phyloP scores from a whole-genome alignment of 1,284 basidiomycete genomes.

The Kwoniella shivajii region DNA sequence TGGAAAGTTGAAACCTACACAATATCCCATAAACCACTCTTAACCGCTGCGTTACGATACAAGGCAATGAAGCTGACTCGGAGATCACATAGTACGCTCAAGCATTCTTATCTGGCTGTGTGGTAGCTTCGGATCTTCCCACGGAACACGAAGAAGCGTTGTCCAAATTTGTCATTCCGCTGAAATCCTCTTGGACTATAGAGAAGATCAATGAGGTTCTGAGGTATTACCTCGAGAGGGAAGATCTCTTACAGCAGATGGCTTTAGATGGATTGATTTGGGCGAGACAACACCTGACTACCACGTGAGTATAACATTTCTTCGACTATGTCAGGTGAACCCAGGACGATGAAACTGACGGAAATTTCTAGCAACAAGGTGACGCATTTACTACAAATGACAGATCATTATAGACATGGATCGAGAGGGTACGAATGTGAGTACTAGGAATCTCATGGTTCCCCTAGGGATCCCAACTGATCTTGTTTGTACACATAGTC shows the following conservation, averaged over 20 bases:
- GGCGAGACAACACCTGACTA: constrained; percentile 46
- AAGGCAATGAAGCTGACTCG: background rate
- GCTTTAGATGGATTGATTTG: constrained; percentile 48
- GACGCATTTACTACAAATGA: constrained; percentile 40
- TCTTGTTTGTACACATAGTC: constrained; percentile 20
- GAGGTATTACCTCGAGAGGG: constrained; percentile 34
- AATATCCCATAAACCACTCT: too few relatives aligned
- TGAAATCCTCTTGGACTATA: constrained; percentile 46
- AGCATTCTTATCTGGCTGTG: constrained; percentile 50
- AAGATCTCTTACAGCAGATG: constrained; percentile 46
- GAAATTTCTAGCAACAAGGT: constrained; percentile 45
- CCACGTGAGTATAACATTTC: constrained; percentile 43
- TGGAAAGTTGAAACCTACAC: too few relatives aligned
- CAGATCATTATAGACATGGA: constrained; percentile 41
- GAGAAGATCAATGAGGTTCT: constrained; percentile 44
- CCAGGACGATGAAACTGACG: too few relatives aligned
- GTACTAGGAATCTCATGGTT: constrained; percentile 10
- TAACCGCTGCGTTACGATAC: too few relatives aligned
- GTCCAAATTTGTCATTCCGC: constrained; percentile 39
- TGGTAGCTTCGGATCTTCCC: constrained; percentile 50
- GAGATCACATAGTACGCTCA: constrained; percentile 48
- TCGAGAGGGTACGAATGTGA: constrained; percentile 47
- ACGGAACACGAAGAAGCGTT: constrained; percentile 51
- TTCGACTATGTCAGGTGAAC: too few relatives aligned
- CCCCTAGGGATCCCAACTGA: background rate